Base-by-base conservation (phyloP, 2,329 filamentous ascomycete species). In the Verticillium albo-atrum region DNA sequence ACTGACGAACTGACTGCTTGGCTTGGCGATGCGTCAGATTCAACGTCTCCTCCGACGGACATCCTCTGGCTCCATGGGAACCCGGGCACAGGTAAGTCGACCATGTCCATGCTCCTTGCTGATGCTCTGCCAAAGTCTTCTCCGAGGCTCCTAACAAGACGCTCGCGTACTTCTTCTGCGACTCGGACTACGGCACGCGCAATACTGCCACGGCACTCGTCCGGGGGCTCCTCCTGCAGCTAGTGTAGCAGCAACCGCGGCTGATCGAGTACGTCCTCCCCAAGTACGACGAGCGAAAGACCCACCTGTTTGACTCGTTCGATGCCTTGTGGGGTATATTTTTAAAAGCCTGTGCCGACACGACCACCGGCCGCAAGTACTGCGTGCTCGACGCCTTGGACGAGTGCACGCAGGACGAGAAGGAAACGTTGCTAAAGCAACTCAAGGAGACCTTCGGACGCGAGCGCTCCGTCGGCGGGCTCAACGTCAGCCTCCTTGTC, bases 111-210 rank as follows among this genome's bases (percentile, higher is more conserved):
- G 2, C 67, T 61, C 60, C 65, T 68, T 20, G 55, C 63, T n/a
- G 65, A 68, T 20, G 56, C 56, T 23, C 60, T 68, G n/a, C 56
- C 61, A 9, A 59, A 32, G 26, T 15, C 2, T 66, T 68, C 51
- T 60, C 56, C 7, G 20, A 17, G 2, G 55, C 51, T 3, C 15
- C 50, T 1, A 47, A 32, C 6, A 64, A 65, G 26, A 64, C 64
- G 2, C 58, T 68, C 2, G 60, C 60, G 4, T 68, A 66, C 53
- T 68, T 68, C 56, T 68, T 68, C 58, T 67, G 63, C 54, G 64
- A 69, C 57, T 67, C 66, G 2, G 55, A 58, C 42, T 65, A 61
- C 54, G 59, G 66, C 12, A 62, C 47, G 37, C 67, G 63, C 15
- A 66, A 63, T 32, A 67, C 65, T 2, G 65, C 66, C 26, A 64